Base-by-base conservation (phyloP, 2,329 filamentous ascomycete genomes). In the Escovopsis sp. region DNA sequence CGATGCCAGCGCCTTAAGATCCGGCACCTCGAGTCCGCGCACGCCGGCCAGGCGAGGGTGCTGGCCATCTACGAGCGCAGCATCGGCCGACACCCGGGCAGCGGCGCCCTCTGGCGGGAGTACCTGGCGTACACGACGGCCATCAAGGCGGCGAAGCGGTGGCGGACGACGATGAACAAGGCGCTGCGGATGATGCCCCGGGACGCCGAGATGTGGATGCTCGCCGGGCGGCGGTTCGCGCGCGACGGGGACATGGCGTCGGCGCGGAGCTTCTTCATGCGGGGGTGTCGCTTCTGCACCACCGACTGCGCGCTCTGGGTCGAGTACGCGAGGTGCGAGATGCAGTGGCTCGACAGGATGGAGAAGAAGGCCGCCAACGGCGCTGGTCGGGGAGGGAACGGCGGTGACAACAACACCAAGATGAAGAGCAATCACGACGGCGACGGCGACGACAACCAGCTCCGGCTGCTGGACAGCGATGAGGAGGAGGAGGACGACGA, bases 11-110 rank as follows among this genome's bases (percentile, higher is more conserved):
- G 88, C 40, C 65, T 94, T 43, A 80, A 79, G 40, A 73, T 94
- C 46, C 81, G 79, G 43, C 60, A 66, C 43, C 62, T 65, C 40
- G 70, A 73, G 19, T 73, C 74, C 12, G 72, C 74, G 21, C 72
- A 84, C 52, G 70, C 74, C 32, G 82, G 83, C 15, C 81, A 92
- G 53, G 76, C 79, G 31, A 81, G 86, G 35, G 79, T 94, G 42
- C 86, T 94, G 51, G 80, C 81, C 54, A 79, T 96, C 43, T 80
- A 94, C 45, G 86, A 94, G 47, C 78, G 90, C 42, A 86, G 75
- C 15, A 85, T 87, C 19, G 70, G 73, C 51, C 84, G 85, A 43
- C 90, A 94, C 51, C 80, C 83, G 1, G 85, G 83, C 4, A 83
- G 83, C 50, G 51, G 86, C 26, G 71, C 70, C 3, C 65, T 98